phyloP scores from a whole-genome alignment of 2,329 filamentous ascomycete genomes.

The Colletotrichum magnum region DNA sequence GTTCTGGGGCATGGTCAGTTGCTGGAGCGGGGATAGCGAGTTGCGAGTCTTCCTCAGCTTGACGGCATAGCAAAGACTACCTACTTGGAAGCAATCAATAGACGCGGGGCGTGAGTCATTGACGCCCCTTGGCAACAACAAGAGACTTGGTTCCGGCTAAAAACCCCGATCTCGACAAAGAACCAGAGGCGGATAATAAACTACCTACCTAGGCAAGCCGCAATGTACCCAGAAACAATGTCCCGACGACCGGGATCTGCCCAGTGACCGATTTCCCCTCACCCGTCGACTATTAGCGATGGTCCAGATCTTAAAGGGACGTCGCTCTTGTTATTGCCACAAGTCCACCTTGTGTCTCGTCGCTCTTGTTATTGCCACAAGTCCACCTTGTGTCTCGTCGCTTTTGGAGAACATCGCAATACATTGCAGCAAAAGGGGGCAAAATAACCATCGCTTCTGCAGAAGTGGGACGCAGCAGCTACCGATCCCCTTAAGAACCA shows the following conservation, averaged over 20 bases:
- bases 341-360: too few species aligned
- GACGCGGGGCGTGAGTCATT: background rate
- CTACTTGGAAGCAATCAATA: background rate
- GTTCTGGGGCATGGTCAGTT: too few species aligned
- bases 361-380: background rate
- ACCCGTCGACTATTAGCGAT: background rate
- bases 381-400: too few species aligned
- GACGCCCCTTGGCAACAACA: constrained; percentile 8
- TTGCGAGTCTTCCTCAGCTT: too few species aligned
- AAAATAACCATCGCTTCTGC: too few species aligned
- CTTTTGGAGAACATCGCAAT: too few species aligned
- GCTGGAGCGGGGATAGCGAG: too few species aligned
- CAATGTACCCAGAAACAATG: background rate
- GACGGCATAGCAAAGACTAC: too few species aligned
- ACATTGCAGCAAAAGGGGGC: too few species aligned
- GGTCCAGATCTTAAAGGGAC: background rate
- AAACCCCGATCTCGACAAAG: background rate
- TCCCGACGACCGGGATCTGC: background rate
- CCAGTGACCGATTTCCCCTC: background rate
- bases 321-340: background rate
- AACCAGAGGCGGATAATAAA: background rate
- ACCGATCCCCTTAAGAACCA: background rate
- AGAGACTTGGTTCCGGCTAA: background rate
- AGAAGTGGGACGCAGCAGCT: constrained; percentile 33
- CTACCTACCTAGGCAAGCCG: constrained; percentile 4